A percentile compares a stretch with the other conserved stretches of the same genome.
Evolutionary conservation across 2,329 filamentous ascomycete species (phyloP).

Genomic region (Orbilia quercus): DNA sequence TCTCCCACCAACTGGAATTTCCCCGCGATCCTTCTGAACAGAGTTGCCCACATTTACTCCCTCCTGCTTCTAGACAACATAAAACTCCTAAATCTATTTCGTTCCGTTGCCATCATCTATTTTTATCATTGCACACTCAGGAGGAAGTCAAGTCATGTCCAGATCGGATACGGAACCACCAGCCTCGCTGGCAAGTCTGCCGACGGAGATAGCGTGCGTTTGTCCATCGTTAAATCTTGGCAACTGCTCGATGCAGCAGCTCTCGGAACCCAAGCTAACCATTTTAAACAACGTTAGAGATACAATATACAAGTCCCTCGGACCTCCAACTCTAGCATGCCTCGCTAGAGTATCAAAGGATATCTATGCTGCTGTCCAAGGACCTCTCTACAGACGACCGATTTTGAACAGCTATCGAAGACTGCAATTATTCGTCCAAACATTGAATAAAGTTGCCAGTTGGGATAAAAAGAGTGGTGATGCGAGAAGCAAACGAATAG

Average conservation of each 20-base stretch:
- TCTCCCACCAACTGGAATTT: slow-evolving; percentile 3
- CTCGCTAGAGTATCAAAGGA: slow-evolving; percentile 58
- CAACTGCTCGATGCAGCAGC: slow-evolving; percentile 22
- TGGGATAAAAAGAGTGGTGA: slow-evolving; percentile 57
- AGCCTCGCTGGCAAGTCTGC: slow-evolving; percentile 56
- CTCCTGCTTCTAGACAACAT: no score
- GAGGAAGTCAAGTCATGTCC: slow-evolving; percentile 27
- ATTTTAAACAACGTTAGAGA: slow-evolving; percentile 42
- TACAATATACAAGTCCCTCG: slow-evolving; percentile 58
- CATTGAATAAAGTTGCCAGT: slow-evolving; percentile 56
- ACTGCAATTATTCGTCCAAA: slow-evolving; percentile 55
- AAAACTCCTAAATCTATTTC: background rate
- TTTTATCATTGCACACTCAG: background rate
- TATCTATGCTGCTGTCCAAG: slow-evolving; percentile 59
- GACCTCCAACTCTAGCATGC: slow-evolving; percentile 48
- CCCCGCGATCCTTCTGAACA: slow-evolving; percentile 41
- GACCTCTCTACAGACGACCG: slow-evolving; percentile 58
- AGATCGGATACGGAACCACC: slow-evolving; percentile 6
- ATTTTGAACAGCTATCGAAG: slow-evolving; percentile 57
- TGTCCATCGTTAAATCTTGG: slow-evolving; percentile 23
- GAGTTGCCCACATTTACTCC: no score
- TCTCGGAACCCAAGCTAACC: slow-evolving; percentile 19
- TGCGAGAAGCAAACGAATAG: slow-evolving; percentile 58
- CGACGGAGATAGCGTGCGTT: slow-evolving; percentile 59
- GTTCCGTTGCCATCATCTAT: background rate